These are phyloP conservation scores for Alternaria sp. DNA, from an alignment of 2,329 filamentous ascomycete species.

Conservation along the genomic window DNA sequence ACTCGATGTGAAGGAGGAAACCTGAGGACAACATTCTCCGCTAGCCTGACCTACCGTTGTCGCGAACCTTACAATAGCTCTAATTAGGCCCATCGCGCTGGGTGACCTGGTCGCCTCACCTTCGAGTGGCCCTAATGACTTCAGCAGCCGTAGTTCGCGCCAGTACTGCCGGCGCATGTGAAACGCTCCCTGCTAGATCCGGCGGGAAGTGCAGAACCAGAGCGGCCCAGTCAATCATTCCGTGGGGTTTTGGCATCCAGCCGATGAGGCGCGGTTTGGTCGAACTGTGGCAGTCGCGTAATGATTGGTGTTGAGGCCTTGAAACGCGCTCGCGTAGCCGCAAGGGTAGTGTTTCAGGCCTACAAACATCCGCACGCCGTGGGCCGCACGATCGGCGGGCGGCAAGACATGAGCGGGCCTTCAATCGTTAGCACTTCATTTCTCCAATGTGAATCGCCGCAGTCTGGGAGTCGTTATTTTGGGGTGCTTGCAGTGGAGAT, in stretches of 20 bases:
- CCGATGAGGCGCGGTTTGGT: constrained; percentile 42
- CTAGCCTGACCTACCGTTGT: constrained; percentile 34
- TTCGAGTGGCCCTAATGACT: constrained; percentile 49
- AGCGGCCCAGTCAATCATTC: constrained; percentile 26
- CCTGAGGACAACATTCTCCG: constrained; percentile 34
- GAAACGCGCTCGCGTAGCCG: constrained; percentile 36
- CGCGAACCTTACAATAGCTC: constrained; percentile 42
- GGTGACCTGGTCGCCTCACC: constrained; percentile 32
- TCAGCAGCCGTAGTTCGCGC: constrained; percentile 31
- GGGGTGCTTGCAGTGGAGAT: constrained; percentile 5
- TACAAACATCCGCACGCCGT: constrained; percentile 34
- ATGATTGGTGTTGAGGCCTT: constrained; percentile 46
- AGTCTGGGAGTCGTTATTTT: constrained; percentile 12
- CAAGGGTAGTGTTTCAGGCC: constrained; percentile 44
- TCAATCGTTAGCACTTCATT: constrained; percentile 29
- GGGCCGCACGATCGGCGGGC: constrained; percentile 39
- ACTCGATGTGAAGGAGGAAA: constrained; percentile 32
- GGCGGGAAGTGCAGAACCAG: constrained; percentile 26
- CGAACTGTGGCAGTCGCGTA: constrained; percentile 39
- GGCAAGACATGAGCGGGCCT: constrained; percentile 37
- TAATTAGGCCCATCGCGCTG: constrained; percentile 41
- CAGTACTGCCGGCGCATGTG: constrained; percentile 32
- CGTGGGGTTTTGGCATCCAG: constrained; percentile 29
- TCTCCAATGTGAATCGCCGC: constrained; percentile 20
- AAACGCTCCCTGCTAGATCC: constrained; percentile 35